A percentile compares a stretch with the other conserved stretches of the same genome.
Evolutionary conservation across 768 basidiomycete genomes (phyloP).

Genomic region (Pisolithus tinctorius): DNA sequence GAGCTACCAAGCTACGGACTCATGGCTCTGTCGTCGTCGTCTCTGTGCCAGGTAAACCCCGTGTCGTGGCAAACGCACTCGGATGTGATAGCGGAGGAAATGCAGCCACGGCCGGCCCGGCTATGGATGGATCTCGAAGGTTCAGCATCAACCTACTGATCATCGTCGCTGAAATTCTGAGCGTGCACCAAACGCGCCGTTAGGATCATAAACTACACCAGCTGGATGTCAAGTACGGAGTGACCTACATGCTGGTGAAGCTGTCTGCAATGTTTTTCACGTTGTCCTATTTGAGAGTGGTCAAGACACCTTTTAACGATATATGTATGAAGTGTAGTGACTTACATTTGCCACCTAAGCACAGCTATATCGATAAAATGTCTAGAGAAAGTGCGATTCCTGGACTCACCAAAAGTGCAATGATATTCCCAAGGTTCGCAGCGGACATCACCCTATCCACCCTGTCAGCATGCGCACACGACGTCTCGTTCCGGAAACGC

Average conservation of each 20-base stretch:
- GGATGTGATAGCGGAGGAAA: not conserved
- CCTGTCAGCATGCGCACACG: not conserved
- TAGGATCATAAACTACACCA: not conserved
- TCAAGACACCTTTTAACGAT: not conserved
- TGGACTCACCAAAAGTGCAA: conserved; percentile 6
- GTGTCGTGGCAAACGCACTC: not conserved
- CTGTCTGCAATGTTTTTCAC: not conserved
- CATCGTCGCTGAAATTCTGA: conserved; percentile 1
- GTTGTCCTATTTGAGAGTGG: not conserved
- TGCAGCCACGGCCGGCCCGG: not conserved
- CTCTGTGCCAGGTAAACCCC: not conserved
- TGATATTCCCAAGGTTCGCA: conserved; percentile 7
- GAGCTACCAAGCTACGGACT: not conserved
- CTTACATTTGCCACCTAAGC: conserved; percentile 7
- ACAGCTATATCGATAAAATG: not conserved
- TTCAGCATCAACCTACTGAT: conserved; percentile 2
- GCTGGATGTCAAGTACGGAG: not conserved
- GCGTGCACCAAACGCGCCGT: not conserved
- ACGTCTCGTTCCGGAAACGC: not conserved
- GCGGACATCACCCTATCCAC: conserved; percentile 8
- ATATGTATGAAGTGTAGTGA: not conserved
- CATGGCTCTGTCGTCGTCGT: not conserved
- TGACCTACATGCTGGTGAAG: not conserved
- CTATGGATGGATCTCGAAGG: conserved; percentile 3
- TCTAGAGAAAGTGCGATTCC: too few relatives aligned